Base-by-base conservation (phyloP, 2,329 filamentous ascomycete species). In the Aspergillus sp. region DNA sequence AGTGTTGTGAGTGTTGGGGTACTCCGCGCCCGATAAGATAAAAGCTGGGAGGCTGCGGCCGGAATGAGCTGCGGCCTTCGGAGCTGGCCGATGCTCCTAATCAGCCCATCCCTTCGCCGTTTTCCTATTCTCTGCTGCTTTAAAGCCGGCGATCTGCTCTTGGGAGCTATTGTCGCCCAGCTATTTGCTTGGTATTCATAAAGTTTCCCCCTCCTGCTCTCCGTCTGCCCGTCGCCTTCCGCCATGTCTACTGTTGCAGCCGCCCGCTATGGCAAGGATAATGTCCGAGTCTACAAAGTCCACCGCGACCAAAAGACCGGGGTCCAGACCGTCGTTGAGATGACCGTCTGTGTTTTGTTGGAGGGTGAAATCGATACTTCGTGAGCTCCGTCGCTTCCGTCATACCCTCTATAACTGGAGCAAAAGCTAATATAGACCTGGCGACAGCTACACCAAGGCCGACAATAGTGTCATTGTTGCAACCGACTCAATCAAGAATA, bases 401-500 rank as follows among this genome's bases (percentile, higher is more conserved):
- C 33, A 19, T 46, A 6, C 19, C 19, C 14, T 49, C 1, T 19
- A 43, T 52, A 39, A 57, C 27, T 49, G 27, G 27, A 31, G 27
- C 9, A 31, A 1, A 52, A 55, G 27, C 39, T 23, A 39, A 47
- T n/a, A n/a, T 47, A 31, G 14, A 21, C 15, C 31, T 25, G 27
- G 25, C 23, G n/a, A 58, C 60, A 96, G 91, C 64, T 99, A 96
- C 83, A 99, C 93, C 61, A 77, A 85, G 71, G 93, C 91, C 68
- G 93, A 99, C 81, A 99, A 99, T 83, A 90, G 88, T 69, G 90
- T 96, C 64, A 87, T 99, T 58, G 93, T 99, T 60, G 92, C 95
- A 63, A 99, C 95, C 60, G 95, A 99, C 78, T 93, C 92, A 25
- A 96, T 98, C 80, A 99, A 99, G 82, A 96, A 99, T 79, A 98